phyloP scores from a whole-genome alignment of 306 rosid species.

The Comarum palustre region DNA sequence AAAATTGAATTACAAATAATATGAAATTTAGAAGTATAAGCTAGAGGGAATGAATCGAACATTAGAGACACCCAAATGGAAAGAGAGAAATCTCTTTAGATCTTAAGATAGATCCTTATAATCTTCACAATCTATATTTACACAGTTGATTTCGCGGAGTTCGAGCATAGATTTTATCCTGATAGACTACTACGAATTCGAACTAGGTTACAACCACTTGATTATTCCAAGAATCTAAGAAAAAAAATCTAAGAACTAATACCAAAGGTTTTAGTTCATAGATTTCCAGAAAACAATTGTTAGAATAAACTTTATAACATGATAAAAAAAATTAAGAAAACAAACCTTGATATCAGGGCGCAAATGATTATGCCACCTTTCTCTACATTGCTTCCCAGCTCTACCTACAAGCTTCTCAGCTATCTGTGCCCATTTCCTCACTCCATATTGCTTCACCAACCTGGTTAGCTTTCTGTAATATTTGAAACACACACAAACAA shows the following conservation, averaged over 20 bases:
- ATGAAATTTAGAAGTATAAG: neutral
- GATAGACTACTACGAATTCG: neutral
- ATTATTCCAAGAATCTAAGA: neutral
- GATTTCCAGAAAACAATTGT: neutral
- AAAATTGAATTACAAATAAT: neutral
- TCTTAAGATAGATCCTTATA: neutral
- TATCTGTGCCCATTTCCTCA: slow-evolving; percentile 81
- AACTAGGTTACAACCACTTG: neutral
- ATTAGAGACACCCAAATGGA: slow-evolving; percentile 1
- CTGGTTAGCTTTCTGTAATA: slow-evolving; percentile 48
- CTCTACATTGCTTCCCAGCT: slow-evolving; percentile 91
- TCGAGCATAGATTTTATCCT: neutral
- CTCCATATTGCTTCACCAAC: slow-evolving; percentile 78
- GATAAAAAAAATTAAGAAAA: neutral
- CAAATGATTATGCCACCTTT: slow-evolving; percentile 95
- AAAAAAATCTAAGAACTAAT: neutral
- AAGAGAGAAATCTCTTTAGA: neutral
- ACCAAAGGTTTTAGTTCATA: neutral
- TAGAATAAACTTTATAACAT: neutral
- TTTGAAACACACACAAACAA: neutral
- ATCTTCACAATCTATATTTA: slow-evolving; percentile 15
- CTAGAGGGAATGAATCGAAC: neutral
- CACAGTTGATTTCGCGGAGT: slow-evolving; percentile 1
- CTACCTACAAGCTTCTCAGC: slow-evolving; percentile 73
- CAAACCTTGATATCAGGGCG: slow-evolving; percentile 90